A percentile compares a stretch with the other conserved stretches of the same genome.
These are phyloP conservation scores for Aspergillus sp. DNA, from an alignment of 2,329 filamentous ascomycete genomes.

Conservation along the genomic window DNA sequence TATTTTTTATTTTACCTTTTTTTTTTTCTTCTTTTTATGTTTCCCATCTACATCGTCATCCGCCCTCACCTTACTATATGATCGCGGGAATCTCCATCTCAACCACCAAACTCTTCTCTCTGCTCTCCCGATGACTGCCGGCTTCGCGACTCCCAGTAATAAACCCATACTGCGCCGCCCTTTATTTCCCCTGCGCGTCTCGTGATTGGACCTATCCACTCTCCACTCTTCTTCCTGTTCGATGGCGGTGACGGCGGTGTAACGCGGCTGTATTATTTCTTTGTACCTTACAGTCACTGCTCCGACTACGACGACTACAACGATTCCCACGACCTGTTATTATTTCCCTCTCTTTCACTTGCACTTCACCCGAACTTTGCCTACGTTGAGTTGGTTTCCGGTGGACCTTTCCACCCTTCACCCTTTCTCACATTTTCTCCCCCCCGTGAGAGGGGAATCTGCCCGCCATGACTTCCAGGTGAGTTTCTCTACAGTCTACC, in stretches of 20 bases:
- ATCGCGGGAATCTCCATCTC: background rate
- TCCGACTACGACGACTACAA: background rate
- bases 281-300: conserved; percentile 1
- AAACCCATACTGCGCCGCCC: background rate
- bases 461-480: conserved; percentile 44
- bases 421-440: conserved; percentile 1
- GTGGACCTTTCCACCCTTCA: background rate
- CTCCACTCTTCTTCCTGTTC: conserved; percentile 3
- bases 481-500: conserved; percentile 19
- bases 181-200: background rate
- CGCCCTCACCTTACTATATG: background rate
- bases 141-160: background rate
- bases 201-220: background rate
- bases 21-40: too few relatives aligned
- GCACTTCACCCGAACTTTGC: background rate
- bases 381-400: background rate
- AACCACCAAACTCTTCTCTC: conserved; percentile 1
- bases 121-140: background rate
- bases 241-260: conserved; percentile 24
- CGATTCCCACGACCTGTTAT: background rate
- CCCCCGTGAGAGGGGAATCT: conserved; percentile 25
- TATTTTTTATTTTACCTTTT: conserved; percentile 10
- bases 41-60: background rate
- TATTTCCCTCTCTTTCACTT: background rate
- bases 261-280: conserved; percentile 20